Base-by-base conservation (phyloP, 495 filamentous ascomycete species). In the Talaromyces liani region DNA sequence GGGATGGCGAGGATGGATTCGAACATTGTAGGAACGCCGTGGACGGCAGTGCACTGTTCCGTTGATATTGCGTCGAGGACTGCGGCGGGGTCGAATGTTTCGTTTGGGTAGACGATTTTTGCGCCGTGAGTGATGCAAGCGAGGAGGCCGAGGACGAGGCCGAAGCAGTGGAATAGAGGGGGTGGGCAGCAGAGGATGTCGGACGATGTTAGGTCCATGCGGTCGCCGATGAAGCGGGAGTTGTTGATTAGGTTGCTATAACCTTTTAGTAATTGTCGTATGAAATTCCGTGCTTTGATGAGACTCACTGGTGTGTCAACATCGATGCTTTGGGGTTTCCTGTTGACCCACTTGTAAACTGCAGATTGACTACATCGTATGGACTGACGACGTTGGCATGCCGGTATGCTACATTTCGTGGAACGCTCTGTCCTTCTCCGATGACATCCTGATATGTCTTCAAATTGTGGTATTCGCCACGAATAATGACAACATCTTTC, bases 1-100 rank as follows among this genome's bases (percentile, higher is more conserved):
- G 80, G 78, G 1, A 87, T 69, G n/a, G 72, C 71, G 51, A 89
- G 77, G 22, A 89, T 78, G 2, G 80, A 81, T 69, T 88, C 86
- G 67, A 91, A 87, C 87, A 91, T 91, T 36, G 88, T 86, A 0
- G 88, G 87, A 0, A 91, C 88, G 55, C 88, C 88, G 68, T 91
- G 87, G 1, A 89, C 75, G 0, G 85, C 88, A 0, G 88, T 89
- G 72, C 88, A 91, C 3, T 78, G 73, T 68, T 91, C 87, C 60
- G 83, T 77, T 39, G 81, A 76, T 49, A 91, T 80, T 58, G 86
- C 84, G 59, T 76, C 75, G 20, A 89, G 71, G 1, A 83, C 83
- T 0, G 84, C 83, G 16, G 73, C 68, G 6, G 87, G 75, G 65
- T 87, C 83, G 65, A 91, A 91, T 2, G 83, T 81, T 64, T 87